phyloP scores from a whole-genome alignment of 306 rosid genomes.

The Acacia confusa region DNA sequence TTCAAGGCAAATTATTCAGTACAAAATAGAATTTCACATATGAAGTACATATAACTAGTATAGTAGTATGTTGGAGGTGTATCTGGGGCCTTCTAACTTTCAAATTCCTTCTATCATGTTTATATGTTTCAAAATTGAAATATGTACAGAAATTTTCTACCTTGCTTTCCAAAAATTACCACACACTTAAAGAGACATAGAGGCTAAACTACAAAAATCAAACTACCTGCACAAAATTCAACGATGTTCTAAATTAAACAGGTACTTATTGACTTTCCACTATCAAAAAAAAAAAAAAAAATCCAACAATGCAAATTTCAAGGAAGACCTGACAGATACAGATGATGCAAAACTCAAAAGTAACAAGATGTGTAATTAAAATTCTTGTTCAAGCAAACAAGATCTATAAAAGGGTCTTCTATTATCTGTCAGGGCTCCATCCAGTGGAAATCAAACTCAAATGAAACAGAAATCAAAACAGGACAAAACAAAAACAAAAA shows the following conservation, averaged over 20 bases:
- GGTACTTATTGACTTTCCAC: neutral
- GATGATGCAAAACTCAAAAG: no score
- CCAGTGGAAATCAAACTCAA: no score
- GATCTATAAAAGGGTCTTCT: no score
- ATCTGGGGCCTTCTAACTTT: conserved; percentile 6
- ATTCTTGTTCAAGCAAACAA: no score
- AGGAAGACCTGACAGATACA: no score
- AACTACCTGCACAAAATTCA: neutral
- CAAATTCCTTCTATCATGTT: conserved; percentile 18
- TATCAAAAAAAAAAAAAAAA: no score
- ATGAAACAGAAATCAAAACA: no score
- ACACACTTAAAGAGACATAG: conserved; percentile 2
- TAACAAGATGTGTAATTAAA: no score
- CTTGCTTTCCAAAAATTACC: neutral
- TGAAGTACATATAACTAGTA: conserved; percentile 19
- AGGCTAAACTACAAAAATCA: neutral
- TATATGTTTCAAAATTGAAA: neutral
- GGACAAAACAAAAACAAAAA: no score
- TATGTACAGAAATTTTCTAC: neutral
- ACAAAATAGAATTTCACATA: conserved; percentile 4
- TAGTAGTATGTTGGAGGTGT: conserved; percentile 13
- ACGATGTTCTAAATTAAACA: no score
- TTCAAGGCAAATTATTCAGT: conserved; percentile 12
- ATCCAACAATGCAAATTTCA: no score
- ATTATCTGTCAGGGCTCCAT: no score